phyloP scores from a whole-genome alignment of 257 asterid species.

The Solanum sparsipilum region DNA sequence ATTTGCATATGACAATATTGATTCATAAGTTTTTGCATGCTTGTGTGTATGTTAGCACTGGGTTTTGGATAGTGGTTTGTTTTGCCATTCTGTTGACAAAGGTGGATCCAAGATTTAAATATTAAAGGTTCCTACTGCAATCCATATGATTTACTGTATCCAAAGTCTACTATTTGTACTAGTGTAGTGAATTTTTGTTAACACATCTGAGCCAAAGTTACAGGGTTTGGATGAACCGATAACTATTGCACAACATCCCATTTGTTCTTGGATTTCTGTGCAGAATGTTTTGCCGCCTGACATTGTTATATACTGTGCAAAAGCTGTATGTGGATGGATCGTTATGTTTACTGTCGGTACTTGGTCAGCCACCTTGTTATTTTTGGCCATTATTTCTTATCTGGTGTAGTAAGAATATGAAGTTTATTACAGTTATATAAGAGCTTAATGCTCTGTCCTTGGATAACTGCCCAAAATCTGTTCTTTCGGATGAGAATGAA shows the following conservation, averaged over 20 bases:
- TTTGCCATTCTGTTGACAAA: neutral
- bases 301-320: neutral
- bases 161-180: neutral
- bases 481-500: neutral
- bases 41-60: neutral
- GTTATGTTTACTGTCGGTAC: neutral
- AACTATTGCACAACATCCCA: neutral
- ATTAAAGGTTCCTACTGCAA: neutral
- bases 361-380: neutral
- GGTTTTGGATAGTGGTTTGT: neutral
- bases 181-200: neutral
- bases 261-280: neutral
- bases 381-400: neutral
- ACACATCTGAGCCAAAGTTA: neutral
- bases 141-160: neutral
- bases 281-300: neutral
- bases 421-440: neutral
- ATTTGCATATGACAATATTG: neutral
- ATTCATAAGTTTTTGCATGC: neutral
- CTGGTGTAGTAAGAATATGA: neutral
- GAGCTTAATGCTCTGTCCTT: neutral
- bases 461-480: neutral
- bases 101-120: neutral
- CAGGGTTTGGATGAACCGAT: neutral
- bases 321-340: neutral